Conservation (phyloP, 495 filamentous ascomycete species). For the Daldinia concentrica region DNA sequence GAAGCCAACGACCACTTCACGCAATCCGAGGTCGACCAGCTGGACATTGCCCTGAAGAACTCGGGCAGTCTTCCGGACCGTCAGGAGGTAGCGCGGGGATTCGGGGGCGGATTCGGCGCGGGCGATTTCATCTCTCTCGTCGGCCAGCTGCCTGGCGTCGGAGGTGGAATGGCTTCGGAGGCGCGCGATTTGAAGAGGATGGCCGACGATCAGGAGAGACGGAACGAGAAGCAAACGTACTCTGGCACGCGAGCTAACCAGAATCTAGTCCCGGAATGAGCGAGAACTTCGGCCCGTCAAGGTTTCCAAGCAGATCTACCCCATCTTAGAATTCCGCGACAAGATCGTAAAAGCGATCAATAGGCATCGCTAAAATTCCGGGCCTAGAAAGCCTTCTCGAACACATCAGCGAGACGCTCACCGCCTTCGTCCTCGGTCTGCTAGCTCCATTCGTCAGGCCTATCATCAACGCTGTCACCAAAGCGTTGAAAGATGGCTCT, state of each 20-base stretch:
- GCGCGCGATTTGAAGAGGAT: constrained; percentile 77
- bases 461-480: constrained; percentile 86
- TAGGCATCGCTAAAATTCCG: constrained; percentile 89
- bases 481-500: constrained; percentile 83
- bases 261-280: constrained; percentile 71
- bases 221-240: constrained; percentile 55
- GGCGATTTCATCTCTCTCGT: constrained; percentile 75
- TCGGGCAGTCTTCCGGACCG: constrained; percentile 56
- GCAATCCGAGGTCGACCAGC: constrained; percentile 91
- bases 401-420: constrained; percentile 89
- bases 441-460: constrained; percentile 90
- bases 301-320: constrained; percentile 86
- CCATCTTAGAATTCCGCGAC: constrained; percentile 93
- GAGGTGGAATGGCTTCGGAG: constrained; percentile 74
- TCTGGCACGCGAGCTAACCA: constrained; percentile 48
- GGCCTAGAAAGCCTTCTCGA: constrained; percentile 87
- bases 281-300: constrained; percentile 81
- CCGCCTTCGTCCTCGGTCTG: constrained; percentile 87
- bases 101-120: constrained; percentile 50
- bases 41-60: constrained; percentile 76
- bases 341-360: constrained; percentile 86
- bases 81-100: constrained; percentile 43
- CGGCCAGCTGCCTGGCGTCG: constrained; percentile 79
- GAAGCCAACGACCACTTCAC: constrained; percentile 97
- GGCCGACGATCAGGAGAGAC: constrained; percentile 77